Evolutionary conservation across 257 asterid genomes (phyloP).

Genomic region (Linaria vulgaris): DNA sequence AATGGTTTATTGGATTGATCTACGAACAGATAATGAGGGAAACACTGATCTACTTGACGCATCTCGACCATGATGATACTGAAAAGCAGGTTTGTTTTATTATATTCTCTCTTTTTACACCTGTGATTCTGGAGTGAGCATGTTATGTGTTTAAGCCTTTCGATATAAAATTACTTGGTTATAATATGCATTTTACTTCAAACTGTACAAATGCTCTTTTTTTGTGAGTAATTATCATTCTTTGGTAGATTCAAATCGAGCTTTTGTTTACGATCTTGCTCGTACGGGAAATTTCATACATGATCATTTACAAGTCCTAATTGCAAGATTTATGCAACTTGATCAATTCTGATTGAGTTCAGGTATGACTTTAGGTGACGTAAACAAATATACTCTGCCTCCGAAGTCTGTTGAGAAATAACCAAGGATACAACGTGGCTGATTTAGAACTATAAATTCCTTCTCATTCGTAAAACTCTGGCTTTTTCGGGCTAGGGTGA

Average conservation of each 20-base stretch:
- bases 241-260: neutral
- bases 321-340: neutral
- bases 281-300: neutral
- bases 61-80: conserved; percentile 97
- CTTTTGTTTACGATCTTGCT: neutral
- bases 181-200: neutral
- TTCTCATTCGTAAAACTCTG: too few relatives aligned
- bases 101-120: neutral
- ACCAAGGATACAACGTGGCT: neutral
- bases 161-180: neutral
- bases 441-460: neutral
- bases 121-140: neutral
- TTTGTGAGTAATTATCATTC: neutral
- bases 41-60: conserved; percentile 90
- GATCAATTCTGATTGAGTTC: neutral
- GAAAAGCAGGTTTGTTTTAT: conserved; percentile 73
- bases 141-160: neutral
- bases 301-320: neutral
- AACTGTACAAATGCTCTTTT: neutral
- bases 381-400: neutral
- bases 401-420: neutral
- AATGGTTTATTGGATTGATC: conserved; percentile 20
- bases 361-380: neutral
- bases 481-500: too few relatives aligned
- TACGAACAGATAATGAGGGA: conserved; percentile 93